These are phyloP conservation scores for Knufia fluminis DNA, from an alignment of 2,329 filamentous ascomycete species.

Conservation along the genomic window DNA sequence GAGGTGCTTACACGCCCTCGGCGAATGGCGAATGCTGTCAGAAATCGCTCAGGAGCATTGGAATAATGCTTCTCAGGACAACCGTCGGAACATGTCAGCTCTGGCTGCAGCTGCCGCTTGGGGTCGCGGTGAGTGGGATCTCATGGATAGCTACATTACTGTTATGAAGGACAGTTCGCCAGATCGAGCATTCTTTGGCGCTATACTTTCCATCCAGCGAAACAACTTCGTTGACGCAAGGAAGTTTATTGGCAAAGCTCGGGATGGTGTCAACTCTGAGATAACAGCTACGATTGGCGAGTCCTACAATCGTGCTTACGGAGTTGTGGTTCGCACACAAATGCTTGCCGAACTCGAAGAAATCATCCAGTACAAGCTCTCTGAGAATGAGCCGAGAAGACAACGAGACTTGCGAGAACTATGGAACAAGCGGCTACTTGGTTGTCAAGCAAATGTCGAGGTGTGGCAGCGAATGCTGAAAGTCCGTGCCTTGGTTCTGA, in stretches of 20 bases:
- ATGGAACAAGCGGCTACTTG: slow-evolving; percentile 91
- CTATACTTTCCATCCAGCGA: slow-evolving; percentile 85
- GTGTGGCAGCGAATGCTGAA: slow-evolving; percentile 99
- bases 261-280: slow-evolving; percentile 90
- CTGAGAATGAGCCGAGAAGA: slow-evolving; percentile 66
- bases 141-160: slow-evolving; percentile 93
- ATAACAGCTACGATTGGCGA: slow-evolving; percentile 94
- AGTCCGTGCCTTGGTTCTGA: slow-evolving; percentile 82
- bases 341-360: slow-evolving; percentile 99
- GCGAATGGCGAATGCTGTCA: slow-evolving; percentile 93
- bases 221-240: slow-evolving; percentile 91
- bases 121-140: slow-evolving; percentile 93
- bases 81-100: slow-evolving; percentile 83
- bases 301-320: slow-evolving; percentile 94
- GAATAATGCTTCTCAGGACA: slow-evolving; percentile 77
- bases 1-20: slow-evolving; percentile 91
- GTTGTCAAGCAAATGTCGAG: slow-evolving; percentile 93
- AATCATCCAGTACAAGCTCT: slow-evolving; percentile 95
- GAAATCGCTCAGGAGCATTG: slow-evolving; percentile 85
- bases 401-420: slow-evolving; percentile 84
- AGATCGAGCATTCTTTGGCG: slow-evolving; percentile 94
- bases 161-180: slow-evolving; percentile 92
- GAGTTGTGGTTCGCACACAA: slow-evolving; percentile 95
- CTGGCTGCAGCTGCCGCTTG: slow-evolving; percentile 92
- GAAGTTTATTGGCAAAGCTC: slow-evolving; percentile 79